These are phyloP conservation scores for Hypoxylon rickii DNA, from an alignment of 495 filamentous ascomycete species.

Conservation along the genomic window DNA sequence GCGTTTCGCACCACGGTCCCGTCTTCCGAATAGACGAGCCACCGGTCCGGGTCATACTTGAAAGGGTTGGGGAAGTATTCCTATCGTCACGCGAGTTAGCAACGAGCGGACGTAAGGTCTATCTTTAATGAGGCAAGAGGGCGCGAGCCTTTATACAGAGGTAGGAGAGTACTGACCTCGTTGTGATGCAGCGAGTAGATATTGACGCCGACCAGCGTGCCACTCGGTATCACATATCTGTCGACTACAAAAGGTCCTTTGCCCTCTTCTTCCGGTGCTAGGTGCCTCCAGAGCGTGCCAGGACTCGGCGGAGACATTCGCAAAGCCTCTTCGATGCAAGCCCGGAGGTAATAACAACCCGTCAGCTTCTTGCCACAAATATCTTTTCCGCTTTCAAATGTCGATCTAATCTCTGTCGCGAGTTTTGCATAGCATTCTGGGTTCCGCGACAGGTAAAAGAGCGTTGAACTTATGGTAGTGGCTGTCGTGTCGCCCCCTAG, in stretches of 20 bases:
- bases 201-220: conserved; percentile 43
- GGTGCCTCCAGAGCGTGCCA: conserved; percentile 43
- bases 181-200: conserved; percentile 50
- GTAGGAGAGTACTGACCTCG: conserved; percentile 10
- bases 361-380: conserved; percentile 51
- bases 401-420: conserved; percentile 42
- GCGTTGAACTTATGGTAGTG: conserved; percentile 50
- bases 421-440: conserved; percentile 46
- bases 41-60: conserved; percentile 49
- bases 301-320: conserved; percentile 59
- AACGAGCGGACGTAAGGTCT: too few species aligned
- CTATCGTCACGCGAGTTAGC: conserved; percentile 1
- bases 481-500: conserved; percentile 56
- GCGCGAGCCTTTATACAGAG: background rate
- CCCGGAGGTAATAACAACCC: conserved; percentile 52
- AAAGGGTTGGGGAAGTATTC: conserved; percentile 48
- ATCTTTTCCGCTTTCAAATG: conserved; percentile 44
- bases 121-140: too few species aligned
- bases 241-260: conserved; percentile 27
- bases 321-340: conserved; percentile 63
- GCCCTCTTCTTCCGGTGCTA: conserved; percentile 10
- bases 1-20: conserved; percentile 1
- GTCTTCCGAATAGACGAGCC: conserved; percentile 29
- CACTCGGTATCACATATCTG: conserved; percentile 35
- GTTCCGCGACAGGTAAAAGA: conserved; percentile 63